Percentiles rank a stretch among this genome's conserved stretches.
Evolutionary conservation across 805 yeast species (phyloP).

Genomic region (Nakazawaea molendinolei): DNA sequence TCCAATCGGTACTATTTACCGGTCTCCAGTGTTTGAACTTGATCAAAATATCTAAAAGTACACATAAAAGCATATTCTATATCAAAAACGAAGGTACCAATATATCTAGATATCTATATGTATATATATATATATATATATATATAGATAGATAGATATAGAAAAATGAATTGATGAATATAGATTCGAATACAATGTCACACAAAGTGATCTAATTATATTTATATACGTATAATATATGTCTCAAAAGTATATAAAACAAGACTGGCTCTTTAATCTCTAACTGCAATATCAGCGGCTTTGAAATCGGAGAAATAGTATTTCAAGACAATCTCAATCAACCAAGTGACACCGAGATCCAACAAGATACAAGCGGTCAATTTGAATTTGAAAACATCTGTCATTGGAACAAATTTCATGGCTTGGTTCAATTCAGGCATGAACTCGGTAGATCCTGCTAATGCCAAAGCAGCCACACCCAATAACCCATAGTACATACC

Average conservation of each 20-base stretch:
- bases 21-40: constrained; percentile 5
- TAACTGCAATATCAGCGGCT: constrained; percentile 82
- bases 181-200: no score
- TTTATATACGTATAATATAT: no score
- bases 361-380: constrained; percentile 65
- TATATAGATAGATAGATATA: background rate
- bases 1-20: no score
- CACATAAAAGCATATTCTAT: no score
- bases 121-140: background rate
- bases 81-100: no score
- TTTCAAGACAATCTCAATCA: constrained; percentile 75
- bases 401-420: constrained; percentile 88
- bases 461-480: constrained; percentile 84
- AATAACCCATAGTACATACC: constrained; percentile 96
- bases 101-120: background rate
- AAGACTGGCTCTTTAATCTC: no score
- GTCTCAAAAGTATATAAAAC: no score
- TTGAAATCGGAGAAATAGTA: constrained; percentile 82
- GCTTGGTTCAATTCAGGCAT: constrained; percentile 91
- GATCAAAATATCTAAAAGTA: no score
- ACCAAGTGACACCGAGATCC: constrained; percentile 75
- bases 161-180: background rate
- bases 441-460: constrained; percentile 90
- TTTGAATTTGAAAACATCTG: constrained; percentile 61
- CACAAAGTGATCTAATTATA: no score